Evolutionary conservation across 352 stramenopile species (phyloP), one percentile per base, ranked within the genome.

Genomic region (Globisporangium apiculatum): DNA sequence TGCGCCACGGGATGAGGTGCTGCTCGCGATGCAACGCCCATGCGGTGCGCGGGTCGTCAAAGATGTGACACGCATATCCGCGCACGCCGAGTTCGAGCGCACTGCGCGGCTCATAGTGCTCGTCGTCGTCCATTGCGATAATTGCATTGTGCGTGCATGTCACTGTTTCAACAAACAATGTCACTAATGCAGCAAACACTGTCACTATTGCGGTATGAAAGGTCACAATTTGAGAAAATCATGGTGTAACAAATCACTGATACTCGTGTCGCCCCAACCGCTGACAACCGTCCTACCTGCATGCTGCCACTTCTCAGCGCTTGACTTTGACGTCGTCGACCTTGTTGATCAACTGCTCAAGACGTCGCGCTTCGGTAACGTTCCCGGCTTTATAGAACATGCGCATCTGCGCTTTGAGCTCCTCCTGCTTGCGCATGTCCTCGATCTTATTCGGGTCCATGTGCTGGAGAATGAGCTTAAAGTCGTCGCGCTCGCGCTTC

Each of bases 371-470:
- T 58, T 92, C 90, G 36, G 62, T 68, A 46, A 94, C 81, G 55
- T 97, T 91, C 51, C 88, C 88, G 4, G 83, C 72, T 69, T 95
- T 96, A 75, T 96, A 96, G 64, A 91, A 82, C 72, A 93, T 74
- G 58, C 95, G 87, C 86, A 97, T 95, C 67, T 97, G 69, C 15
- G 83, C 70, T 24, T 83, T 80, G 7, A 97, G 72, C 48, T 83
- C 68, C 61, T 95, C 84, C 70, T 94, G 85, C 24, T 79, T 64
- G 12, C 86, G 86, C 87, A 97, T 97, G 61, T 75, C 72, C 49
- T 93, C 82, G 60, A 92, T 85, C 70, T 95, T 96, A 51, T 81
- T 66, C 51, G 75, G 85, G 72, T 93, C 84, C 82, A 91, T 91
- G 63, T 77, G 83, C 68, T 91, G 76, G 66, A 93, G 51, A 46